These are phyloP conservation scores for Rhizopogon vinicolor DNA, from an alignment of 768 basidiomycete genomes.

Conservation along the genomic window DNA sequence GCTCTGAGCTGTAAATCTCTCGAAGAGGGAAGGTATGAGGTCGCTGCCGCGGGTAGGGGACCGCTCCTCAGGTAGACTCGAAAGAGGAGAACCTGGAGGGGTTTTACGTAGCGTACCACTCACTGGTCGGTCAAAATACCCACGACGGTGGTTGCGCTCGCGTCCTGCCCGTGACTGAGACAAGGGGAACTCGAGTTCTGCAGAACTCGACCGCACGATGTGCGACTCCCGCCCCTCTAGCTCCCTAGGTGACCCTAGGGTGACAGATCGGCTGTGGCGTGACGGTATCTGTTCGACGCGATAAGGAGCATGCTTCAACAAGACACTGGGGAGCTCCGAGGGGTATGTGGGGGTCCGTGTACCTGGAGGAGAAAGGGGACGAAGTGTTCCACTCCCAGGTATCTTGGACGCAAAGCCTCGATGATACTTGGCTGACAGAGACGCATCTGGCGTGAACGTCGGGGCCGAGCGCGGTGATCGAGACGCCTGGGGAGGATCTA, in stretches of 20 bases:
- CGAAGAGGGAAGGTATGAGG: neutral
- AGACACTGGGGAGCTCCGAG: constrained; percentile 36
- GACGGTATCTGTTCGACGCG: constrained; percentile 3
- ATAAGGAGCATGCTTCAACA: constrained; percentile 18
- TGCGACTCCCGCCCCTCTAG: constrained; percentile 24
- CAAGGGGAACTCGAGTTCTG: constrained; percentile 27
- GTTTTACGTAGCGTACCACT: constrained; percentile 15
- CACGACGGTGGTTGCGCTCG: constrained; percentile 51
- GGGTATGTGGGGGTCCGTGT: constrained; percentile 43
- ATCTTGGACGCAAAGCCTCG: constrained; percentile 47
- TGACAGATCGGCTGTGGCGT: neutral
- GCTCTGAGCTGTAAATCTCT: neutral
- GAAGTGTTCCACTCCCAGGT: constrained; percentile 36
- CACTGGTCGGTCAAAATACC: constrained; percentile 45
- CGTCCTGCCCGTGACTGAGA: constrained; percentile 10
- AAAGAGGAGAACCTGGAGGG: neutral
- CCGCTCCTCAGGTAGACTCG: neutral
- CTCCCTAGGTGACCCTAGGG: constrained; percentile 52
- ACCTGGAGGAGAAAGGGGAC: constrained; percentile 1
- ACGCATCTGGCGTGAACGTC: constrained; percentile 25
- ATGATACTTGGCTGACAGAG: constrained; percentile 55
- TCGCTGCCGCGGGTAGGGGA: neutral
- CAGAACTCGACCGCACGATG: constrained; percentile 14
- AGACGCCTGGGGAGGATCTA: constrained; percentile 8
- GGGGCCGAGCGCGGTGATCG: constrained; percentile 16